A percentile compares a stretch with the other conserved stretches of the same genome.
phyloP scores from a whole-genome alignment of 495 filamentous ascomycete species.

The Platismatia glauca region DNA sequence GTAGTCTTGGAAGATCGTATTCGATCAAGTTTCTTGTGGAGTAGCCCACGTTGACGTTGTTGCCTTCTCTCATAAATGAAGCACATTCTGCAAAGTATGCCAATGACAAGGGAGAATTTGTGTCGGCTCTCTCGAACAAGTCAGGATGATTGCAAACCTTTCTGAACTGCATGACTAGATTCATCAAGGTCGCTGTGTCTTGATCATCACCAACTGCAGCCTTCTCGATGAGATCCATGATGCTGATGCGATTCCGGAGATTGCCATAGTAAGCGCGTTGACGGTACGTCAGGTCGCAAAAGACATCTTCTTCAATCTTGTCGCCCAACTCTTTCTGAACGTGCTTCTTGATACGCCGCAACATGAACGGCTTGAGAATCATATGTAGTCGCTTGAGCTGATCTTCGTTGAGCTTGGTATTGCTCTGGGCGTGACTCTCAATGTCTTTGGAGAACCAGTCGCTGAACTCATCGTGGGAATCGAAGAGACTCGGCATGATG shows the following conservation, averaged over 20 bases:
- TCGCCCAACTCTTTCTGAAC: conserved; percentile 97
- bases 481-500: conserved; percentile 97
- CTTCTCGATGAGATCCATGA: conserved; percentile 98
- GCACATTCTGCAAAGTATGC: conserved; percentile 86
- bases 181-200: conserved; percentile 94
- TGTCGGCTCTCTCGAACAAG: conserved; percentile 90
- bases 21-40: conserved; percentile 81
- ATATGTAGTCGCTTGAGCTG: conserved; percentile 94
- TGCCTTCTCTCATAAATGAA: conserved; percentile 84
- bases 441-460: conserved; percentile 99
- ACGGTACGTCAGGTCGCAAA: conserved; percentile 94
- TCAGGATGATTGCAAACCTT: conserved; percentile 99
- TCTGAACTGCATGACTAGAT: conserved; percentile 98
- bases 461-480: conserved; percentile 98
- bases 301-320: conserved; percentile 94
- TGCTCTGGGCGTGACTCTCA: conserved; percentile 95
- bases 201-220: conserved; percentile 88
- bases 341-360: conserved; percentile 97
- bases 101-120: conserved; percentile 72
- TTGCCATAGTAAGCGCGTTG: conserved; percentile 92
- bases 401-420: conserved; percentile 96
- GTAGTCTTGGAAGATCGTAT: conserved; percentile 68
- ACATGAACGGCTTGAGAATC: conserved; percentile 99
- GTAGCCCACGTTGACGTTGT: conserved; percentile 69
- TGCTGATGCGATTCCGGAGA: conserved; percentile 89